A percentile compares a stretch with the other conserved stretches of the same genome.
phyloP scores from a whole-genome alignment of 163 green algal species.

The Chlorella variabilis region DNA sequence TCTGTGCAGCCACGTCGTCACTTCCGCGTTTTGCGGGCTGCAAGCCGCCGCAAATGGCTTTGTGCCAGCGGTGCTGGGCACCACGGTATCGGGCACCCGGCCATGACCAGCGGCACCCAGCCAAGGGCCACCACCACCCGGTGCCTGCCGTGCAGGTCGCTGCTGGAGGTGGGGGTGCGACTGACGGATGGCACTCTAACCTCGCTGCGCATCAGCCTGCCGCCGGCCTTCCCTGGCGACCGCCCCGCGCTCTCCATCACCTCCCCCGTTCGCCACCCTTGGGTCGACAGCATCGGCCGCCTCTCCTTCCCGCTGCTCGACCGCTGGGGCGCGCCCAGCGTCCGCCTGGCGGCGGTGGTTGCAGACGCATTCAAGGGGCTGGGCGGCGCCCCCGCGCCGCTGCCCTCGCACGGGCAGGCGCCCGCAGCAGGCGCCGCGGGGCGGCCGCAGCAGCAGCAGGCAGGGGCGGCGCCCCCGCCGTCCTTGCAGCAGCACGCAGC shows the following conservation, averaged over 20 bases:
- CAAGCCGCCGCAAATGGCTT: too few relatives aligned
- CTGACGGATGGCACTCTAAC: constrained; percentile 43
- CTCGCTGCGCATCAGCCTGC: constrained; percentile 62
- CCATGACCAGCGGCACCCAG: too few relatives aligned
- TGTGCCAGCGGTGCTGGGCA: too few relatives aligned
- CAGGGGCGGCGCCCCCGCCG: not conserved
- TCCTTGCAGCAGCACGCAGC: not conserved
- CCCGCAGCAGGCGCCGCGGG: not conserved
- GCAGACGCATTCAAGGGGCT: constrained; percentile 53
- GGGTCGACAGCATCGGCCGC: constrained; percentile 58
- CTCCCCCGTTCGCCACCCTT: constrained; percentile 59
- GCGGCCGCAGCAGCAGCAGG: constrained; percentile 21
- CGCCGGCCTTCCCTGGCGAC: constrained; percentile 65
- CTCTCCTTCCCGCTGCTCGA: constrained; percentile 48
- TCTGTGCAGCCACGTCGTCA: not conserved
- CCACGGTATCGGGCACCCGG: too few relatives aligned
- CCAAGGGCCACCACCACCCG: too few relatives aligned
- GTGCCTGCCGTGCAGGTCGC: constrained; percentile 26
- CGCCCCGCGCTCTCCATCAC: constrained; percentile 53
- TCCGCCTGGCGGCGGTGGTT: constrained; percentile 61
- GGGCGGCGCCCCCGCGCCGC: not conserved
- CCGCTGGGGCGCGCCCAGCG: constrained; percentile 46
- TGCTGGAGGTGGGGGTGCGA: constrained; percentile 49
- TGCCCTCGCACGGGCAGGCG: not conserved
- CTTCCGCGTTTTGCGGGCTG: too few relatives aligned